Evolutionary conservation across 805 yeast species (phyloP).

Genomic region (Blastobotrys americana): DNA sequence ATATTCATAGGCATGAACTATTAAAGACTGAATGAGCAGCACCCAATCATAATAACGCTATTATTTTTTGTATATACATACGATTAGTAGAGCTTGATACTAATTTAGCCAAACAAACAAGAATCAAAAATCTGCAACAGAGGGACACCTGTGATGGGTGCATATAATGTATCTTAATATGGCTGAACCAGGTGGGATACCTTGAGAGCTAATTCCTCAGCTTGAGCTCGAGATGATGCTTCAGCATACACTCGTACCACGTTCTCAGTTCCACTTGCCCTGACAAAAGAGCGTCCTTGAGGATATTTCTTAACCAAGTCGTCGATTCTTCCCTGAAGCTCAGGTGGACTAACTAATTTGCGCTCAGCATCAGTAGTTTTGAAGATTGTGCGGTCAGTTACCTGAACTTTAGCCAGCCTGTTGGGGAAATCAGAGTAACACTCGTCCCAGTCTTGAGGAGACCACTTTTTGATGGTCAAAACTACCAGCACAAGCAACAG

Average conservation of each 20-base stretch:
- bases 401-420: slow-evolving; percentile 69
- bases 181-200: slow-evolving; percentile 21
- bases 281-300: slow-evolving; percentile 79
- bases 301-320: slow-evolving; percentile 46
- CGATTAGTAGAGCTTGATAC: background rate
- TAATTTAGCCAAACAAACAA: background rate
- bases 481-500: slow-evolving; percentile 69
- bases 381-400: slow-evolving; percentile 71
- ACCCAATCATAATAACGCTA: no score
- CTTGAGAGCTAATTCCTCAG: slow-evolving; percentile 38
- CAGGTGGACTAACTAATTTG: slow-evolving; percentile 64
- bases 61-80: no score
- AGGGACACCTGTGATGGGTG: background rate
- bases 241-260: slow-evolving; percentile 96
- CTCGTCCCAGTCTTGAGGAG: slow-evolving; percentile 66
- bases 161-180: slow-evolving; percentile 10
- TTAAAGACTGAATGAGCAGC: no score
- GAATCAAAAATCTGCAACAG: background rate
- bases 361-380: slow-evolving; percentile 89
- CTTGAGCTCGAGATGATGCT: slow-evolving; percentile 49
- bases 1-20: background rate
- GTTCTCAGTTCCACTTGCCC: slow-evolving; percentile 97
- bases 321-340: slow-evolving; percentile 71
- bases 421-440: slow-evolving; percentile 85
- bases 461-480: slow-evolving; percentile 45